Evolutionary conservation across 2,329 filamentous ascomycete species (phyloP), one percentile per base, ranked within the genome.

Genomic region (Myriosclerotinia scirpicola): DNA sequence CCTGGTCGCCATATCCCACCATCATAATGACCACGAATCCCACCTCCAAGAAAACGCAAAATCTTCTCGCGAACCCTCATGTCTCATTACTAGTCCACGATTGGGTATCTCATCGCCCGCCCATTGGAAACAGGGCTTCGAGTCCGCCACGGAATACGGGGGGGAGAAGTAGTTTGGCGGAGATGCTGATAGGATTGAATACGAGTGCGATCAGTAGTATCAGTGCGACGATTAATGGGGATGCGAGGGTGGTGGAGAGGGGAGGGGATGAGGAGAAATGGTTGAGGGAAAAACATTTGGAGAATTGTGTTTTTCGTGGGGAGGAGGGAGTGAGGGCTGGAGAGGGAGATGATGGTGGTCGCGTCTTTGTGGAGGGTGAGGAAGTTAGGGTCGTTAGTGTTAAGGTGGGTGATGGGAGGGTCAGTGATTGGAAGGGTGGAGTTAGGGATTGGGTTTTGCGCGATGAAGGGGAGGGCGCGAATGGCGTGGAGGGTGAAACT

Each of bases 21-120:
- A 96, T 98, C 76, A 90, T 98, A 83, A 93, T 94, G 90, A 98
- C 95, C 66, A 96, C 90, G 55, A 92, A 92, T 73, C 87, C 89
- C 0, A 85, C 87, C 66, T 92, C 89, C 46, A 89, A 88, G 73
- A 95, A 94, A 80, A 92, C 88, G 40, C 85, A 87, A 73, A 97
- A 97, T 77, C 87, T 98, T 15, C 80, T 90, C 69, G 82, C 85
- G 46, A 99, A 99, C 77, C 90, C 93, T 0, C 90, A 90, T 71
- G 93, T 99, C 69, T 96, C 92, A 3, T 84, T 98, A 15, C 86
- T 98, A n/a, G 95, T 98, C 8, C 95, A 99, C 80, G 95, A 98
- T 80, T 99, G 93, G 95, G 90, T 97, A 67, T 96, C 92, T 1
- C 92, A 96, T 78, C 89, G 95, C 2, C 93, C 94, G 1, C 91